Conservation (phyloP, 2,329 filamentous ascomycete genomes). For the Escovopsis weberi region DNA sequence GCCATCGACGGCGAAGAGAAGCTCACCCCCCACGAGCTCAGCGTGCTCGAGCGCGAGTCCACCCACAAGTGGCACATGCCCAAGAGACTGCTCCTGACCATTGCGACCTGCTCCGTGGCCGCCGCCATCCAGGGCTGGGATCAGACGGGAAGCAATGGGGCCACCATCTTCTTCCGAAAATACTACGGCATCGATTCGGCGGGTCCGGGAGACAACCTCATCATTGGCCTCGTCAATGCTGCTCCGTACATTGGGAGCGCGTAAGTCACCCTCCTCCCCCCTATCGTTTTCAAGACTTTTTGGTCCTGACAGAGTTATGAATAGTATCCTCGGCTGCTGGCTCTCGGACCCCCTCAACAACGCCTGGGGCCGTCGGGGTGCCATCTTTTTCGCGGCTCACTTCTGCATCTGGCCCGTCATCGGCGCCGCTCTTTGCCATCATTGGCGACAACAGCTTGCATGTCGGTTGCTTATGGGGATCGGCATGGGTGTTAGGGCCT, state of each 20-base stretch:
- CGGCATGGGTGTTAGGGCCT: constrained; percentile 52
- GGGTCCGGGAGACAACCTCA: constrained; percentile 21
- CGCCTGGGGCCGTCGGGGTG: constrained; percentile 27
- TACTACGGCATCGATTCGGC: constrained; percentile 23
- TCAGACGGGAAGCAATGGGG: constrained; percentile 46
- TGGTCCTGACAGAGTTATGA: neutral
- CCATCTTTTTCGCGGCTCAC: constrained; percentile 59
- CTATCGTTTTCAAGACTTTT: neutral
- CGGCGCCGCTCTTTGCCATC: constrained; percentile 48
- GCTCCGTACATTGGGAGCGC: constrained; percentile 33
- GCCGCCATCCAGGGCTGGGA: constrained; percentile 56
- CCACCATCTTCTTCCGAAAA: constrained; percentile 44
- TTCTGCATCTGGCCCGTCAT: constrained; percentile 53
- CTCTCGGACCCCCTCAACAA: constrained; percentile 47
- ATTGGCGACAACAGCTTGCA: constrained; percentile 52
- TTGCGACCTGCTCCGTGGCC: constrained; percentile 51
- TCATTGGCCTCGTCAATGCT: constrained; percentile 54
- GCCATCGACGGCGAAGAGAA: constrained; percentile 37
- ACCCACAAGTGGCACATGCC: constrained; percentile 54
- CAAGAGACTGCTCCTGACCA: constrained; percentile 47
- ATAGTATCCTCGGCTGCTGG: constrained; percentile 41
- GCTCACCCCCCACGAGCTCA: constrained; percentile 41
- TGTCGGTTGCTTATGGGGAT: constrained; percentile 55
- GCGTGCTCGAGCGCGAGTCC: constrained; percentile 43
- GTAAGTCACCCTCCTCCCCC: constrained; percentile 15